A percentile compares a stretch with the other conserved stretches of the same genome.
Conservation (phyloP, 2,329 filamentous ascomycete genomes). For the Clarireedia paspali region DNA sequence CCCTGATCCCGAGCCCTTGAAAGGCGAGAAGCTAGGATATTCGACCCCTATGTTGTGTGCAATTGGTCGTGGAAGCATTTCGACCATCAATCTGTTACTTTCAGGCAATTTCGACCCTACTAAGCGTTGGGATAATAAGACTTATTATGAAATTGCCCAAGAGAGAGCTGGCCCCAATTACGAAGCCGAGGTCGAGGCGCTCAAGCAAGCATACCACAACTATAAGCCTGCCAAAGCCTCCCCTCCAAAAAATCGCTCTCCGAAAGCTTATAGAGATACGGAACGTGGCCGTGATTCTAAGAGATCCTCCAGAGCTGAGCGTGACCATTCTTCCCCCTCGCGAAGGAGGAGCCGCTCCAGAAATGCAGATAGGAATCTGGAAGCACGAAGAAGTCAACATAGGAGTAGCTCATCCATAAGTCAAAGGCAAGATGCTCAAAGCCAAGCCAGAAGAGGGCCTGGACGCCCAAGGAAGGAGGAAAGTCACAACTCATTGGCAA, state of each 20-base stretch:
- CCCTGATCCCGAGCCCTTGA: slow-evolving; percentile 61
- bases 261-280: slow-evolving; percentile 34
- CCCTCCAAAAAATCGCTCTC: slow-evolving; percentile 42
- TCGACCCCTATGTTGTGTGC: slow-evolving; percentile 91
- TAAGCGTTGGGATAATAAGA: slow-evolving; percentile 62
- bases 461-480: slow-evolving; percentile 48
- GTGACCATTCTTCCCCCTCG: slow-evolving; percentile 18
- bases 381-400: slow-evolving; percentile 14
- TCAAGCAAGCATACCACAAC: slow-evolving; percentile 69
- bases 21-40: slow-evolving; percentile 52
- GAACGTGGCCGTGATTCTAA: slow-evolving; percentile 22
- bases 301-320: slow-evolving; percentile 16
- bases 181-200: slow-evolving; percentile 76
- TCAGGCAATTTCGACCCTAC: slow-evolving; percentile 82
- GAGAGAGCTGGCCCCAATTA: slow-evolving; percentile 71
- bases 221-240: slow-evolving; percentile 43
- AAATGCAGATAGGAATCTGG: slow-evolving; percentile 18
- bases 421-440: slow-evolving; percentile 17
- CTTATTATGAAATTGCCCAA: slow-evolving; percentile 76
- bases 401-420: slow-evolving; percentile 15
- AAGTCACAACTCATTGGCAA: slow-evolving; percentile 7
- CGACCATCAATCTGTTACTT: slow-evolving; percentile 73
- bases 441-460: slow-evolving; percentile 34
- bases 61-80: slow-evolving; percentile 81
- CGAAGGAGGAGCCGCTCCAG: slow-evolving; percentile 23